These are phyloP conservation scores for Gossypium mustelinum DNA, from an alignment of 345 rosid genomes.

Conservation along the genomic window DNA sequence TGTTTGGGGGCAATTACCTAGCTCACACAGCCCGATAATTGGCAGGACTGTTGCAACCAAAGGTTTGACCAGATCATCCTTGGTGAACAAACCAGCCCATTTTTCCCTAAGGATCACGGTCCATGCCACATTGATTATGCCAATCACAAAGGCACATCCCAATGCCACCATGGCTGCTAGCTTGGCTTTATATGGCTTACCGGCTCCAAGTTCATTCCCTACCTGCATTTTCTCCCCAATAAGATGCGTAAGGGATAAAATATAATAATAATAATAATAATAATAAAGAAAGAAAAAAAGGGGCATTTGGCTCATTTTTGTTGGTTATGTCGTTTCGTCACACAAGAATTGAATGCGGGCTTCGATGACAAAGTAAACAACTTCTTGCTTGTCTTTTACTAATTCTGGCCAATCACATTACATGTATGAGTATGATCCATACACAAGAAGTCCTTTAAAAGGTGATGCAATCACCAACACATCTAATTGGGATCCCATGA, in stretches of 20 bases:
- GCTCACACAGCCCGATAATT: slow-evolving; percentile 84
- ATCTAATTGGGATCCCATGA: not conserved
- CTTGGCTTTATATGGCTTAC: slow-evolving; percentile 79
- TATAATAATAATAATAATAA: too few species aligned
- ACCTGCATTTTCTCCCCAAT: slow-evolving; percentile 44
- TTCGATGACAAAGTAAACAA: slow-evolving; percentile 15
- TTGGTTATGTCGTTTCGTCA: slow-evolving; percentile 21
- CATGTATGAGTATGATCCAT: slow-evolving; percentile 16
- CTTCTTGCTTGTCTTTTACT: slow-evolving; percentile 19
- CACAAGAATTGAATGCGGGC: slow-evolving; percentile 20
- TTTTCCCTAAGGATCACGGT: slow-evolving; percentile 57
- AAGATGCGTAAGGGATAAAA: slow-evolving; percentile 8
- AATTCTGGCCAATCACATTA: slow-evolving; percentile 35
- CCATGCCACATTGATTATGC: slow-evolving; percentile 73
- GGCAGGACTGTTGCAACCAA: slow-evolving; percentile 87
- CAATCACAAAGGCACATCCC: slow-evolving; percentile 74
- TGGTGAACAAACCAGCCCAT: slow-evolving; percentile 81
- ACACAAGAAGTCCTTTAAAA: slow-evolving; percentile 13
- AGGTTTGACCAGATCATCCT: slow-evolving; percentile 47
- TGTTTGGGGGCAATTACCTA: slow-evolving; percentile 94
- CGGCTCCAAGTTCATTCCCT: slow-evolving; percentile 98
- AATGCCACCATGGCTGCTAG: slow-evolving; percentile 79
- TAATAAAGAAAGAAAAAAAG: not conserved
- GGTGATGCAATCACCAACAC: slow-evolving; percentile 29
- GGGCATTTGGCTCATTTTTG: slow-evolving; percentile 17